These are phyloP conservation scores for Suillus alpinus DNA, from an alignment of 768 basidiomycete species.

Conservation along the genomic window DNA sequence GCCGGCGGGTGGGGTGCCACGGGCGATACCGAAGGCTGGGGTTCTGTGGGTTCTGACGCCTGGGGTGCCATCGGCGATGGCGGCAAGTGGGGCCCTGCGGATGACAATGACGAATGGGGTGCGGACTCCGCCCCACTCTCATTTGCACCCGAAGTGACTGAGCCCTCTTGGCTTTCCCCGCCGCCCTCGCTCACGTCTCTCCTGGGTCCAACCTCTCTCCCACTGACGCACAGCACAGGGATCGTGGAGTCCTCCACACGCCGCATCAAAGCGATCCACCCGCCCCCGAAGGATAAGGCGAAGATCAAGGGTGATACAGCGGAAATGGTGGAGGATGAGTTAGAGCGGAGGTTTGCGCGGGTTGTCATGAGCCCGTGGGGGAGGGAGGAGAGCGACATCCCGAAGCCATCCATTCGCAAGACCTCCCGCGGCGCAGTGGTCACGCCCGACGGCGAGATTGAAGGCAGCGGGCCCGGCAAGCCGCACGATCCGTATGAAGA, in stretches of 20 bases:
- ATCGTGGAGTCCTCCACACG: conserved; percentile 67
- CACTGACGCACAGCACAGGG: conserved; percentile 61
- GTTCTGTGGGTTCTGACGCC: conserved; percentile 1
- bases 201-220: conserved; percentile 56
- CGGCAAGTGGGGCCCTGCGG: conserved; percentile 11
- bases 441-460: conserved; percentile 16
- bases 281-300: conserved; percentile 30
- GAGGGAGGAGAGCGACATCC: conserved; percentile 37
- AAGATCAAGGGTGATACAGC: conserved; percentile 1
- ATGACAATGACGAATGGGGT: conserved; percentile 11
- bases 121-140: conserved; percentile 1
- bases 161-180: conserved; percentile 24
- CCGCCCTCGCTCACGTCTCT: conserved; percentile 33
- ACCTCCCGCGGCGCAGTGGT: conserved; percentile 38
- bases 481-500: conserved; percentile 54
- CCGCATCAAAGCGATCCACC: conserved; percentile 45
- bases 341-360: conserved; percentile 46
- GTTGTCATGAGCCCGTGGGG: conserved; percentile 58
- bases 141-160: conserved; percentile 14
- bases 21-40: conserved; percentile 1
- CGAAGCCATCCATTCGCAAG: conserved; percentile 31
- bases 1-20: conserved; percentile 14
- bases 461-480: conserved; percentile 13
- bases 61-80: conserved; percentile 11
- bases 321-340: conserved; percentile 42